Evolutionary conservation across 164 flowering plant species (phyloP), one percentile per base, ranked within the genome.

Genomic region (Santalum album): DNA sequence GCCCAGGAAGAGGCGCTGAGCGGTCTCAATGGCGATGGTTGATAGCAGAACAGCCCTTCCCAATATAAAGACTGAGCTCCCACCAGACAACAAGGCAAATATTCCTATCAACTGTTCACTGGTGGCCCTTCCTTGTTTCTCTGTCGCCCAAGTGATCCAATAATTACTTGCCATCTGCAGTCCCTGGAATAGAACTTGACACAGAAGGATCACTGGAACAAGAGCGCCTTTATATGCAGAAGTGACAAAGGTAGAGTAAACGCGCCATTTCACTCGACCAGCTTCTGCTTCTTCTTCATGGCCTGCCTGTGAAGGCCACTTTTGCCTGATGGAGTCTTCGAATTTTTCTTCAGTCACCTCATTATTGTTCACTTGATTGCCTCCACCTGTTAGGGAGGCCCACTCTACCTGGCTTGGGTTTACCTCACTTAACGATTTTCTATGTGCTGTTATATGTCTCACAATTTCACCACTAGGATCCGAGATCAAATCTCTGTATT

Each of bases 131-230:
- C 60, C 67, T 25, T 69, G 71, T 18, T 72, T 67, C 39, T 70
- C 85, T 0, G 90, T 75, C 29, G 77, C 94, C 98, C 95, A 87
- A n/a, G 98, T 84, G 16, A 87, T 74, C 96, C 96, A 90, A 59
- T 83, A 90, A 59, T 80, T 90, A 68, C 98, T 86, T 11, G 74
- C 81, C 66, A 86, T 87, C 58, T 87, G 98, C 16, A 87, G 66
- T 40, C 65, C 84, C 56, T 80, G 91, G 66, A 87, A 90, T 43
- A 85, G 60, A 57, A 81, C 68, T 45, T 90, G 98, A 54, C 84
- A 83, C 0, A 85, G 67, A 53, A 90, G 82, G 20, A 79, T 67
- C 19, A 87, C 68, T 1, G 98, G 98, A 62, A 90, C 86, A 26
- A 90, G 80, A 21, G 86, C 81, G 54, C 95, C 96, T 74, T 65